Evolutionary conservation across 208 protist species (phyloP), one percentile per base, ranked within the genome.

Genomic region (Leishmania arabica): DNA sequence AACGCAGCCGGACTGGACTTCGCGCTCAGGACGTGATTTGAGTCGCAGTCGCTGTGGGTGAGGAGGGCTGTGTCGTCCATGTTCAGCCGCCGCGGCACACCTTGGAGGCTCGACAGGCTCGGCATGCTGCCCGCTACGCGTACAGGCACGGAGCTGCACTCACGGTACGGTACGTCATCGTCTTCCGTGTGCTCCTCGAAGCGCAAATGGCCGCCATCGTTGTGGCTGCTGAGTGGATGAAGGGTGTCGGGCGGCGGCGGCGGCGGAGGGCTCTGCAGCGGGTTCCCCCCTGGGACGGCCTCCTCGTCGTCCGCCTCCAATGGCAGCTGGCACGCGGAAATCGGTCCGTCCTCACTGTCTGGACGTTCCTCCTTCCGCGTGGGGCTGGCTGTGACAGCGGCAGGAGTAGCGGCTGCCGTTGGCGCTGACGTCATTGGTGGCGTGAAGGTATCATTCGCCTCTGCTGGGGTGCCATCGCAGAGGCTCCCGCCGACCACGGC

Each of bases 101-200:
- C 47, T 5, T 54, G 77, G 3, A 58, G 60, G 77, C 51, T 64
- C 34, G 54, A 78, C 11, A 85, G n/a, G 31, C 42, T 73, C 3
- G 81, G 47, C 62, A 77, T 77, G 71, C 75, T 85, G 60, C 49
- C 76, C 7, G 76, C 76, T n/a, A 68, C 62, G 13, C 62, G 77
- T 1, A 69, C 76, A 21, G n/a, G 78, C 5, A 64, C 64, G n/a
- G 19, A 9, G 42, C 62, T 77, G 45, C 70, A 60, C 64, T 64
- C 45, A 31, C 66, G 1, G 49, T 40, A 34, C 27, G 6, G 75
- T 71, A 62, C 71, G 40, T 40, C 42, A 24, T 75, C 64, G 2
- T 68, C 77, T 0, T 69, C 62, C 3, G 58, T 24, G 1, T 77
- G 71, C 15, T 65, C 60, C n/a, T 53, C 70, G 9, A 21, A 13